Evolutionary conservation across 225 moss, liverwort and hornwort genomes (phyloP), one percentile per base, ranked within the genome.

Genomic region (Sphagnum contortum): DNA sequence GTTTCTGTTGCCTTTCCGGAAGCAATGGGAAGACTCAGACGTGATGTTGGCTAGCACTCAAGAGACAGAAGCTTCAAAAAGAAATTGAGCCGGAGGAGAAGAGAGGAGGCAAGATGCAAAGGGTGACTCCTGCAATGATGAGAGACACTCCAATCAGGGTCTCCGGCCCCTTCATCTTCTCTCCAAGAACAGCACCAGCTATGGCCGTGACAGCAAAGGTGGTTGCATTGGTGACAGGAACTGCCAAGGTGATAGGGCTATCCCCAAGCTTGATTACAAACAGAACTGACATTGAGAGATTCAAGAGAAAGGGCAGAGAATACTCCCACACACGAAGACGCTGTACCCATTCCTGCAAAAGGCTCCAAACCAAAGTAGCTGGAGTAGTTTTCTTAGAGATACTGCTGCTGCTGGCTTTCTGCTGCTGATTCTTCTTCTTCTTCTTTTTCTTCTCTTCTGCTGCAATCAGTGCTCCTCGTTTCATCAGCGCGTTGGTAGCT

Each of bases 221-320:
- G 64, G 83, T 85, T 49, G 87, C 91, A 48, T 94, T 89, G 3
- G 94, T 94, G 55, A 91, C 91, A 9, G 94, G 94, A 66, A 94
- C 94, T 2, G 91, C 94, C 60, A 91, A 71, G n/a, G 83, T 87
- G 60, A 91, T 81, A 5, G 89, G 91, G 66, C 87, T 87, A 64
- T 91, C 81, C 46, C 87, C 85, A 45, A 94, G 85, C 68, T 85
- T 87, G 66, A 83, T 74, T 48, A 91, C 70, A 65, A 94, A 94
- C 57, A 94, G 57, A 7, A 87, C 71, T 0, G 91, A 94, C 70
- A 90, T 81, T 61, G 83, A 89, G 45, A 91, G 73, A 60, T 94
- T 94, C 57, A 89, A 56, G 66, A 82, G 57, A 48, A 94, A 94
- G 3, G 94, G 94, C n/a, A 94, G 50, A 5, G 87, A 91, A 65